Evolutionary conservation across 1,284 basidiomycete genomes (phyloP), one percentile per base, ranked within the genome.

Genomic region (Phlebopus sp.): DNA sequence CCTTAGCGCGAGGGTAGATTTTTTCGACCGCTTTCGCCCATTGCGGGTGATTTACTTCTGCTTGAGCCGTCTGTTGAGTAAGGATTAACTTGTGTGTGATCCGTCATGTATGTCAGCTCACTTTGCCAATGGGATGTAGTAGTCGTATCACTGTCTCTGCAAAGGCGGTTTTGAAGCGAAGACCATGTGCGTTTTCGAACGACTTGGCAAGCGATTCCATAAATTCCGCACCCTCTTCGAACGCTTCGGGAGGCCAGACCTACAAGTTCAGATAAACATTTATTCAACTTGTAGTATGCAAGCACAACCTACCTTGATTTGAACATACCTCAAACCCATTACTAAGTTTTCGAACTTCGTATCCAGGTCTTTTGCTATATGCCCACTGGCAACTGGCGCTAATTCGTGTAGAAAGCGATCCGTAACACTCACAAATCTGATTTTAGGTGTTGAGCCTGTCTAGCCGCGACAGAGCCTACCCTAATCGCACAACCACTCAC

Each of bases 221-320:
- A 59, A 97, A 97, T 56, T 97, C 94, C 4, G 93, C 89, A 3
- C 90, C 91, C 67, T 96, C 90, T 64, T 97, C 95, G 52, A 97
- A 95, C 2, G 87, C 83, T 61, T 95, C 90, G 36, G 92, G 89
- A 0, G 95, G 95, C 79, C 92, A 97, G 31, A 95, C 90, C 89
- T 92, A 57, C 37, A 7, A 43, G 39, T 52, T 40, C 41, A 46
- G 38, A 46, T 19, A 41, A 40, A 4, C 21, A 37, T 27, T 13
- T 27, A 15, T 11, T 15, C 46, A 32, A 41, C 21, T 41, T 30
- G 31, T 6, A 40, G 47, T 21, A 50, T 32, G 21, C 50, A 43
- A 11, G 21, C 5, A n/a, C 6, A 5, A 50, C 69, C 43, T 51
- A 87, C 90, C 71, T 90, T 89, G 64, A 96, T 83, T 57, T 86